phyloP scores from a whole-genome alignment of 805 yeast genomes.

The Wickerhamomyces alni region DNA sequence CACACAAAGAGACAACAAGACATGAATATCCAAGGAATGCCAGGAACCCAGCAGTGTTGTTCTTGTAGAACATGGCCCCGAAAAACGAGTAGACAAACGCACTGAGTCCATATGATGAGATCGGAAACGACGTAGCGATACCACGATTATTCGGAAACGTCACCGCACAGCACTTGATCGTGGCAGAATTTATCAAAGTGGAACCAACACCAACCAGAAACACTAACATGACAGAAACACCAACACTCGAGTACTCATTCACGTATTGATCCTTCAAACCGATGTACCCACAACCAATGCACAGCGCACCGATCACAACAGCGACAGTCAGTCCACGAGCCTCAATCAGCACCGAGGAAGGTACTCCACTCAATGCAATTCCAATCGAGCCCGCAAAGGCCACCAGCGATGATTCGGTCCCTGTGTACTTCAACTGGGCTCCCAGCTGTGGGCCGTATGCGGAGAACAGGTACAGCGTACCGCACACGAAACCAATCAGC shows the following conservation, averaged over 20 bases:
- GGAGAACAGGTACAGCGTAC: slow-evolving; percentile 70
- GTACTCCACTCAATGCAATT: slow-evolving; percentile 56
- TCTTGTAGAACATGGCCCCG: slow-evolving; percentile 47
- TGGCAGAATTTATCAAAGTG: slow-evolving; percentile 56
- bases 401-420: slow-evolving; percentile 55
- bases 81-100: slow-evolving; percentile 61
- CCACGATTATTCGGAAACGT: slow-evolving; percentile 64
- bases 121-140: slow-evolving; percentile 68
- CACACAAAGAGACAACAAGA: slow-evolving; percentile 33
- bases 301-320: slow-evolving; percentile 42
- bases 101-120: slow-evolving; percentile 69
- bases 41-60: slow-evolving; percentile 50
- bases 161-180: slow-evolving; percentile 69
- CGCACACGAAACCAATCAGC: slow-evolving; percentile 50
- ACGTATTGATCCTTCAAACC: slow-evolving; percentile 48
- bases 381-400: slow-evolving; percentile 69
- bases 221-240: slow-evolving; percentile 39
- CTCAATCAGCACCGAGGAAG: slow-evolving; percentile 64
- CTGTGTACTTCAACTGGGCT: slow-evolving; percentile 45
- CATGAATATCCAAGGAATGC: slow-evolving; percentile 40
- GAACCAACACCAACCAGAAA: slow-evolving; percentile 63
- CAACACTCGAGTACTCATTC: slow-evolving; percentile 30
- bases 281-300: slow-evolving; percentile 49
- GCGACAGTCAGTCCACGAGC: slow-evolving; percentile 51
- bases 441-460: slow-evolving; percentile 79